Conservation (phyloP, 2,329 filamentous ascomycete species). For the Scolecobasidium constrictum region DNA sequence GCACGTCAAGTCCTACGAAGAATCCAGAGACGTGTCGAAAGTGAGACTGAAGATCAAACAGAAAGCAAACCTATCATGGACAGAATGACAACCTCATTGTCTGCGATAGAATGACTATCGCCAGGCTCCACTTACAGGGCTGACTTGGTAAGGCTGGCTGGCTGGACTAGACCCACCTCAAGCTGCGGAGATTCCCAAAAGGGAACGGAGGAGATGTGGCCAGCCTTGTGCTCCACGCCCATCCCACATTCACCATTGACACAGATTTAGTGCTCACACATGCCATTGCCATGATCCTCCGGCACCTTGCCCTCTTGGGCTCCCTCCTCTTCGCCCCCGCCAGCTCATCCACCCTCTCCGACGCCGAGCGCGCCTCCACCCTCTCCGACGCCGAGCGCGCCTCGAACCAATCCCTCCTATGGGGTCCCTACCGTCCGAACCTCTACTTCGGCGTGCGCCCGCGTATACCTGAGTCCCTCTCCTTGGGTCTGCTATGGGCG, state of each 20-base stretch:
- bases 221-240: not conserved
- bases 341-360: not conserved
- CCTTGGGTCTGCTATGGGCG: constrained; percentile 73
- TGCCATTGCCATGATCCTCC: not conserved
- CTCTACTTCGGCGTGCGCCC: constrained; percentile 80
- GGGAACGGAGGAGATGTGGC: too few species aligned
- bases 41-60: too few species aligned
- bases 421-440: constrained; percentile 85
- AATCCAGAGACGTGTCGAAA: too few species aligned
- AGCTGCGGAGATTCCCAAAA: too few species aligned
- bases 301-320: not conserved
- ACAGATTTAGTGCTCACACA: too few species aligned
- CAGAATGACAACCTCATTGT: too few species aligned
- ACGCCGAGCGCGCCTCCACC: not conserved
- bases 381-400: constrained; percentile 7
- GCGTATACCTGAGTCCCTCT: constrained; percentile 62
- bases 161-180: not conserved
- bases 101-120: not conserved
- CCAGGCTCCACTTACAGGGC: not conserved
- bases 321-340: not conserved
- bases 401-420: constrained; percentile 69
- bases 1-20: too few species aligned
- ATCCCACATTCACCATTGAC: not conserved
- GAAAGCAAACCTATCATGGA: too few species aligned
- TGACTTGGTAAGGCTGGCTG: not conserved